phyloP scores from a whole-genome alignment of 1,284 basidiomycete species.

The Austroboletus olivaceoglutinosus region DNA sequence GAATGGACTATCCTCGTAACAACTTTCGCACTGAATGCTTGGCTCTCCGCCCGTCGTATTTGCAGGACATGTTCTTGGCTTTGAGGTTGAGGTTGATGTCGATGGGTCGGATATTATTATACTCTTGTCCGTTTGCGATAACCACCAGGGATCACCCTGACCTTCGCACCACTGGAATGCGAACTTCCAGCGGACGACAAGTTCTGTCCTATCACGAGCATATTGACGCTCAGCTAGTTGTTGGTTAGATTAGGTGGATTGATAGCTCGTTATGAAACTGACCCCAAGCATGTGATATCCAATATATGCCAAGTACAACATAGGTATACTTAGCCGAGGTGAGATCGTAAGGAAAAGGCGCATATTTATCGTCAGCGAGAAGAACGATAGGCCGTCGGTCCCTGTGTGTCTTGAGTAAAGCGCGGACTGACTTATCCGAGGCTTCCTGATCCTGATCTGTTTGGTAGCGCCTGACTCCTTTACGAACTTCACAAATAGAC shows the following conservation, averaged over 20 bases:
- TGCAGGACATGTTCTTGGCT: not conserved
- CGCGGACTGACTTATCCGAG: conserved; percentile 65
- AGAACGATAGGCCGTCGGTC: conserved; percentile 58
- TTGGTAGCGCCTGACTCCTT: conserved; percentile 39
- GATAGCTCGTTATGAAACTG: conserved; percentile 22
- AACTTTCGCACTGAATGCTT: conserved; percentile 31
- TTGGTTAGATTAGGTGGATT: conserved; percentile 14
- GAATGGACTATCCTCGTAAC: conserved; percentile 43
- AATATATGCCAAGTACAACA: conserved; percentile 71
- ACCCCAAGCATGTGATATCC: conserved; percentile 73
- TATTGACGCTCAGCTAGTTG: conserved; percentile 60
- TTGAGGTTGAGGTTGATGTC: not conserved
- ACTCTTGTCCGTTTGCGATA: conserved; percentile 3
- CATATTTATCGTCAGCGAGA: conserved; percentile 69
- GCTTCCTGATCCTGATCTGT: conserved; percentile 60
- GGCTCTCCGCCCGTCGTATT: conserved; percentile 6
- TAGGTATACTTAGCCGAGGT: conserved; percentile 52
- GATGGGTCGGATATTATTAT: not conserved
- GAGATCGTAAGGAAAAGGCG: conserved; percentile 67
- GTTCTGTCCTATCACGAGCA: conserved; percentile 42
- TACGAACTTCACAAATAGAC: conserved; percentile 41
- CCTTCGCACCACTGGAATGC: conserved; percentile 75
- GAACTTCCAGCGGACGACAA: conserved; percentile 71
- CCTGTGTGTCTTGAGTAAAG: conserved; percentile 56
- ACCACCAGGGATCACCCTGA: conserved; percentile 48